These are phyloP conservation scores for Cenchrus purpureus DNA, from an alignment of 176 grass and related monocot species.

Conservation along the genomic window DNA sequence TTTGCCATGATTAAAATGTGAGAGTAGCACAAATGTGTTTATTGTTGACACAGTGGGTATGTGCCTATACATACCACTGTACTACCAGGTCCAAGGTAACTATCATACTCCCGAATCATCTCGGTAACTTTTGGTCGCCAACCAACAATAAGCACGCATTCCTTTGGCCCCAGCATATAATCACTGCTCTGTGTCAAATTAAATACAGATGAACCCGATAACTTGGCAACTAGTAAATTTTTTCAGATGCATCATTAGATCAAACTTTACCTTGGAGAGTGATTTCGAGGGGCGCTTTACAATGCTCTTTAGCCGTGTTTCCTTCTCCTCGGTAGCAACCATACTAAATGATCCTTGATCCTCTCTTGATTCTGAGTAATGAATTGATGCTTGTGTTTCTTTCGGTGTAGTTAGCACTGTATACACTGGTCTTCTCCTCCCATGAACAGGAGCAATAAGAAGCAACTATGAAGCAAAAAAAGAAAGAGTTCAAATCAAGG, in stretches of 20 bases:
- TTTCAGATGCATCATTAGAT: conserved; percentile 28
- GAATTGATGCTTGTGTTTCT: conserved; percentile 38
- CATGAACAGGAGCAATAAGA: conserved; percentile 76
- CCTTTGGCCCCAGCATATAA: conserved; percentile 79
- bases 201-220: conserved; percentile 37
- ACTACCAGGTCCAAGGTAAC: conserved; percentile 97
- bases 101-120: conserved; percentile 96
- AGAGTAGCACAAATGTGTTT: conserved; percentile 29
- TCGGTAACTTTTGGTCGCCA: conserved; percentile 91
- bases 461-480: conserved; percentile 64
- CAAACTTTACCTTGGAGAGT: conserved; percentile 70
- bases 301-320: conserved; percentile 76
- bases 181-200: conserved; percentile 72
- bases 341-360: conserved; percentile 41
- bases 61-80: conserved; percentile 62
- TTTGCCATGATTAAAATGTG: conserved; percentile 8
- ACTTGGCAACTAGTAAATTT: conserved; percentile 5
- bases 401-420: conserved; percentile 44
- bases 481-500: conserved; percentile 22
- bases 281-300: conserved; percentile 67
- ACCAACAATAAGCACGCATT: conserved; percentile 82
- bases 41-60: not conserved
- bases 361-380: conserved; percentile 52
- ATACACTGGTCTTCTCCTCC: conserved; percentile 58
- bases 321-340: conserved; percentile 37